Evolutionary conservation across 225 moss, liverwort and hornwort genomes (phyloP), one percentile per base, ranked within the genome.

Genomic region (Climacium dendroides): DNA sequence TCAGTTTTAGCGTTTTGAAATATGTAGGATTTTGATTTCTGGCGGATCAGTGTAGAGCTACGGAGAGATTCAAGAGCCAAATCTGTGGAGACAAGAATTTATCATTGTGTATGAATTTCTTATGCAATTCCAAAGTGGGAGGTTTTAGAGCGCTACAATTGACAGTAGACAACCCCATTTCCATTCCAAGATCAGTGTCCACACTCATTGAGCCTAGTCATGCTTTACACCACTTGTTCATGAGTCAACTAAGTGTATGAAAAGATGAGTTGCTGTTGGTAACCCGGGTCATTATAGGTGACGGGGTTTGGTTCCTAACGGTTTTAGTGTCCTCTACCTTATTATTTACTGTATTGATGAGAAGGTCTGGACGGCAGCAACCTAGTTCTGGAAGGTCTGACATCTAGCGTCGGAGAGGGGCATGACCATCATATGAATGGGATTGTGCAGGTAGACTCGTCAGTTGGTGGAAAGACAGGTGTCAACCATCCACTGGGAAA

Each of bases 381-480:
- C 13, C 47, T 73, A 74, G 61, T 61, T 61, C 58, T 70, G 71
- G 45, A 70, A 70, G 80, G 74, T 57, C 37, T 45, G 52, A 50
- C 48, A 43, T 90, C 39, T 13, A 55, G 45, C 29, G 53, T 69
- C 62, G 81, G 78, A 88, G 81, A 76, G 70, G 37, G 30, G 39
- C 66, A 73, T 78, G 85, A 81, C 76, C 64, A 70, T 80, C 45
- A 14, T 48, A 34, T 72, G 87, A 61, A 54, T 87, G 50, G 23
- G 37, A 67, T 69, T 84, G 74, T 88, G 90, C 95, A 99, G 99
- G 99, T 97, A 20, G 99, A 99, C 88, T 99, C 99, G 18, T 99
- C 99, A 47, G 99, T 99, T 70, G 97, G 99, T 61, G 99, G 99
- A 84, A 99, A 99, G 92, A 99, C 98, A 11, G 98, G 97, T 48